These are phyloP conservation scores for Abrus precatorius DNA, from an alignment of 306 rosid species.

Conservation along the genomic window DNA sequence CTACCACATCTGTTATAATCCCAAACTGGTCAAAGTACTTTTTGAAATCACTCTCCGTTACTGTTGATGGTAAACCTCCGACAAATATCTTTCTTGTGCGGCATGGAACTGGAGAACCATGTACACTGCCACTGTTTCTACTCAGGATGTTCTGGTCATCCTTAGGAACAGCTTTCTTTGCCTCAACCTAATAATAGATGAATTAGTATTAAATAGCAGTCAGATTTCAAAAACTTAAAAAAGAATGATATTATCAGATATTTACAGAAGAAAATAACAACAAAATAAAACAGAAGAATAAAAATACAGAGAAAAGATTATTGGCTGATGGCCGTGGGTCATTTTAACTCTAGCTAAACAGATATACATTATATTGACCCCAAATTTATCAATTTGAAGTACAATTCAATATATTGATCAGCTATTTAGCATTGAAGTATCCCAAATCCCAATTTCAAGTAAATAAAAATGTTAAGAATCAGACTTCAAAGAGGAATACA, in stretches of 20 bases:
- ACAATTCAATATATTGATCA: constrained; percentile 40
- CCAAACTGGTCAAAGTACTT: constrained; percentile 96
- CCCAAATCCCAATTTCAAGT: neutral
- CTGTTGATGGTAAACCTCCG: constrained; percentile 97
- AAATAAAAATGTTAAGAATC: neutral
- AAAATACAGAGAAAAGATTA: no score
- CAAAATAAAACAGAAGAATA: no score
- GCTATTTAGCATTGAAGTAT: neutral
- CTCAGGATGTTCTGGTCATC: constrained; percentile 88
- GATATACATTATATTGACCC: no score
- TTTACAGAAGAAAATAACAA: constrained; percentile 19
- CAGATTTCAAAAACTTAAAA: no score
- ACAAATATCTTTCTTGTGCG: constrained; percentile 98
- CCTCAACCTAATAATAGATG: constrained; percentile 80
- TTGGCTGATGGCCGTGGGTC: no score
- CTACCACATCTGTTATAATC: constrained; percentile 96
- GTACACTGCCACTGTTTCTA: constrained; percentile 83
- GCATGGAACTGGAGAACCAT: constrained; percentile 89
- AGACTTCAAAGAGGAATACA: constrained; percentile 21
- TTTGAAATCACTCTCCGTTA: constrained; percentile 96
- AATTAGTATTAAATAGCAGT: constrained; percentile 20
- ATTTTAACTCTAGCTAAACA: no score
- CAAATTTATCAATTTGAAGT: constrained; percentile 33
- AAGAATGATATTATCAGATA: constrained; percentile 12
- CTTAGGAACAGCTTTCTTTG: constrained; percentile 98